phyloP scores from a whole-genome alignment of 2,329 filamentous ascomycete species.

The Penicillium sp. region DNA sequence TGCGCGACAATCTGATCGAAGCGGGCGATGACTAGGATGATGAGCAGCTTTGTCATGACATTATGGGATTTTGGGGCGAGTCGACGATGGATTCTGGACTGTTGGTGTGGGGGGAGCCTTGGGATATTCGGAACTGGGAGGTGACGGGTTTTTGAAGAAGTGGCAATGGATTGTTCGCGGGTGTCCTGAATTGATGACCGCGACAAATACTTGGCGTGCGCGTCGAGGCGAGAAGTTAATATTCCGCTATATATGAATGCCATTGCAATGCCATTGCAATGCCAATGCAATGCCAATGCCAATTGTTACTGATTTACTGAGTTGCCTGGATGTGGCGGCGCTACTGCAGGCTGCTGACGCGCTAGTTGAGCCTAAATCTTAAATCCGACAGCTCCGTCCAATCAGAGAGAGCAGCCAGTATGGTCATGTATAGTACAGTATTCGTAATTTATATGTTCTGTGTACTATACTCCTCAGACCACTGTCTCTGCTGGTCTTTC shows the following conservation, averaged over 20 bases:
- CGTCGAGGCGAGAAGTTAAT: slow-evolving; percentile 25
- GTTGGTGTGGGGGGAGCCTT: slow-evolving; percentile 53
- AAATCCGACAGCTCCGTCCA: no score
- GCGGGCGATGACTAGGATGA: slow-evolving; percentile 36
- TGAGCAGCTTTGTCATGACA: slow-evolving; percentile 39
- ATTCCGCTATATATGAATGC: slow-evolving; percentile 27
- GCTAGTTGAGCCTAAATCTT: no score
- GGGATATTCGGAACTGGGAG: slow-evolving; percentile 50
- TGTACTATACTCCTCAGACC: no score
- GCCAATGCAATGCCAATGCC: no score
- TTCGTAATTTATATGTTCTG: no score
- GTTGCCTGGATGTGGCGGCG: no score
- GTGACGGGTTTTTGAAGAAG: slow-evolving; percentile 47
- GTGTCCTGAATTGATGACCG: slow-evolving; percentile 23
- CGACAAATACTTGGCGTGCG: slow-evolving; percentile 29
- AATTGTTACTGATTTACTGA: no score
- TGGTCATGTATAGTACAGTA: no score
- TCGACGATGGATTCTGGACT: slow-evolving; percentile 31
- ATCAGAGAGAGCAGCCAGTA: no score
- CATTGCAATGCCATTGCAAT: no score
- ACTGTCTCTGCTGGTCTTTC: no score
- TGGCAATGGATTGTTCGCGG: slow-evolving; percentile 38
- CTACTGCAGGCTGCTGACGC: no score
- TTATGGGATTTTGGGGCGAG: slow-evolving; percentile 35
- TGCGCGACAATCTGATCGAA: slow-evolving; percentile 43